Evolutionary conservation across 1,284 basidiomycete genomes (phyloP).

Genomic region (Rhodotorula mucilaginosa): DNA sequence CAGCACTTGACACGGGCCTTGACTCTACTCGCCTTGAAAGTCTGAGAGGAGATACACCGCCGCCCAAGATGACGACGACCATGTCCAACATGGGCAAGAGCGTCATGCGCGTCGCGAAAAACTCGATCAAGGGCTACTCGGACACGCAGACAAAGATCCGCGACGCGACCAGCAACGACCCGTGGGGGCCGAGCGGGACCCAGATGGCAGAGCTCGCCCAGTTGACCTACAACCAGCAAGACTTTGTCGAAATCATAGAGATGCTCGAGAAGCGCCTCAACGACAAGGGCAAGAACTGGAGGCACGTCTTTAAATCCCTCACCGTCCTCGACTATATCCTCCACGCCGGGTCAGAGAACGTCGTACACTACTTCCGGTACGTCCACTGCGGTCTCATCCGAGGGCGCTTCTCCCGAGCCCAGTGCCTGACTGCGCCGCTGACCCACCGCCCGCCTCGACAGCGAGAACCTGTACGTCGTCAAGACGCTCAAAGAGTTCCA

Average conservation of each 20-base stretch:
- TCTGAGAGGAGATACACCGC: background rate
- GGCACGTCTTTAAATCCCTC: constrained; percentile 98
- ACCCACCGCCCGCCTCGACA: constrained; percentile 11
- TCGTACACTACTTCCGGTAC: constrained; percentile 89
- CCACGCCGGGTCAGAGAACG: constrained; percentile 95
- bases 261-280: constrained; percentile 99
- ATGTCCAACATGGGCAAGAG: constrained; percentile 39
- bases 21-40: background rate
- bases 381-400: background rate
- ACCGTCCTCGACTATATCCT: constrained; percentile 95
- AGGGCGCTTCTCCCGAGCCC: no score
- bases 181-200: constrained; percentile 96
- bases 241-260: constrained; percentile 99
- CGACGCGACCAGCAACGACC: constrained; percentile 99
- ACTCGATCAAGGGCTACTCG: constrained; percentile 42
- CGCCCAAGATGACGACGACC: background rate
- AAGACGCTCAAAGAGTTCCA: constrained; percentile 99
- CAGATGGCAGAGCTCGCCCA: constrained; percentile 99
- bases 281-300: constrained; percentile 99
- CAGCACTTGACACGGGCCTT: no score
- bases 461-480: constrained; percentile 94
- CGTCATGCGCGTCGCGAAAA: constrained; percentile 39
- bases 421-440: background rate
- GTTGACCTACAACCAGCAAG: constrained; percentile 93
- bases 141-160: constrained; percentile 52